A percentile compares a stretch with the other conserved stretches of the same genome.
phyloP scores from a whole-genome alignment of 1,139 yeast species.

The Suhomyces maxii region DNA sequence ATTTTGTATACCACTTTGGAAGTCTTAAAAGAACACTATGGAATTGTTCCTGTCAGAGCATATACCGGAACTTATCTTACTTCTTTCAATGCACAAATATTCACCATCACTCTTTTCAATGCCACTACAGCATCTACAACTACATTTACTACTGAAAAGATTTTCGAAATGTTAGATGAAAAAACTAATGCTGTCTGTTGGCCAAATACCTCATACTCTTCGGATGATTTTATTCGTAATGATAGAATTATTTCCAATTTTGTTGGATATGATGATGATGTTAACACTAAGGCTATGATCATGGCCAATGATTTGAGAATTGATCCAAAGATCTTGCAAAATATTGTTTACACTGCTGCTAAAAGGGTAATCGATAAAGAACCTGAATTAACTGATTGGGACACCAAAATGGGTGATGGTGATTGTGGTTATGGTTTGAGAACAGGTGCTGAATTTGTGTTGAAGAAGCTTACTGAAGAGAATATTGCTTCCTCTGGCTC shows the following conservation, averaged over 20 bases:
- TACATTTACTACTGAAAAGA: constrained; percentile 27
- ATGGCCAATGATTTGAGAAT: constrained; percentile 24
- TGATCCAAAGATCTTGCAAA: constrained; percentile 30
- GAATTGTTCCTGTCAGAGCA: constrained; percentile 18
- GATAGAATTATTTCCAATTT: neutral
- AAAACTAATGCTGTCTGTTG: constrained; percentile 42
- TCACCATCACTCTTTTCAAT: constrained; percentile 36
- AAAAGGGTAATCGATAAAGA: constrained; percentile 40
- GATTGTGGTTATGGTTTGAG: constrained; percentile 53
- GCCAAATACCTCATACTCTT: constrained; percentile 24
- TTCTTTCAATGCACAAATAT: constrained; percentile 1
- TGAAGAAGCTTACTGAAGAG: constrained; percentile 25
- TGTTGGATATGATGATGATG: neutral
- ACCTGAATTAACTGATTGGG: constrained; percentile 50
- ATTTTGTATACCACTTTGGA: constrained; percentile 29
- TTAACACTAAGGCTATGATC: neutral
- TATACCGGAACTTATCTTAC: neutral
- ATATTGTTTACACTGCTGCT: constrained; percentile 35
- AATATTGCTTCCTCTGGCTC: constrained; percentile 16
- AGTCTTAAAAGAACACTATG: constrained; percentile 35
- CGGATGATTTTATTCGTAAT: neutral
- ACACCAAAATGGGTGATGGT: constrained; percentile 54
- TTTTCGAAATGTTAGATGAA: constrained; percentile 41
- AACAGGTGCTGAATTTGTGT: constrained; percentile 42
- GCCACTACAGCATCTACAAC: constrained; percentile 34